Conservation (phyloP, 192 early-diverging fungal species). For the Coemansia erecta region DNA sequence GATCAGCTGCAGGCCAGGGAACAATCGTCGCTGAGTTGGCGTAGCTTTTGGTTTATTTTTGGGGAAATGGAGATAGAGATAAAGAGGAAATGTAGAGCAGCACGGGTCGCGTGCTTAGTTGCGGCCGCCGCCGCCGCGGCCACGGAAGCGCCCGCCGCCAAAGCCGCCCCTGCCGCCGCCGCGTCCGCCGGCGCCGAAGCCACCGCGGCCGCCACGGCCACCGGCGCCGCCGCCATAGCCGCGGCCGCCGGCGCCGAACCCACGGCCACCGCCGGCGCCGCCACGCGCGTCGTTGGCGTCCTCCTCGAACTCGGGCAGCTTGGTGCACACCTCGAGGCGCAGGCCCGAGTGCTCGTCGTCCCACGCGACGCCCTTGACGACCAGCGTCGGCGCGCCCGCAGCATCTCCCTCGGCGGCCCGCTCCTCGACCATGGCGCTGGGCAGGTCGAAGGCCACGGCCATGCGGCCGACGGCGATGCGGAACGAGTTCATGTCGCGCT, state of each 20-base stretch:
- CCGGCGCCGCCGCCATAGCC: constrained; percentile 46
- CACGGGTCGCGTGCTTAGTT: no score
- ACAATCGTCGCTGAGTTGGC: no score
- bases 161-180: constrained; percentile 11
- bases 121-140: no score
- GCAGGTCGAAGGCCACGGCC: constrained; percentile 87
- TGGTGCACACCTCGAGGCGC: constrained; percentile 63
- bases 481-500: constrained; percentile 76
- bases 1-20: no score
- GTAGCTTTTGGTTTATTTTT: no score
- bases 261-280: constrained; percentile 41
- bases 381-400: constrained; percentile 34
- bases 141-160: no score
- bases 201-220: constrained; percentile 42
- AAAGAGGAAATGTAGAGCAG: no score
- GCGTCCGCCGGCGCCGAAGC: constrained; percentile 35
- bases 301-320: constrained; percentile 81
- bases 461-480: constrained; percentile 77
- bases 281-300: constrained; percentile 4
- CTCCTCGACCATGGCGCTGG: constrained; percentile 66
- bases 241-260: constrained; percentile 43
- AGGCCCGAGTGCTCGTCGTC: constrained; percentile 59
- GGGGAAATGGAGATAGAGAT: no score
- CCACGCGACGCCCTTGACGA: constrained; percentile 74
- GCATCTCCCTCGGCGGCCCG: constrained; percentile 44